Percentiles rank a stretch among this genome's conserved stretches.
Conservation (phyloP, 768 basidiomycete species). For the Auricularia cornea region DNA sequence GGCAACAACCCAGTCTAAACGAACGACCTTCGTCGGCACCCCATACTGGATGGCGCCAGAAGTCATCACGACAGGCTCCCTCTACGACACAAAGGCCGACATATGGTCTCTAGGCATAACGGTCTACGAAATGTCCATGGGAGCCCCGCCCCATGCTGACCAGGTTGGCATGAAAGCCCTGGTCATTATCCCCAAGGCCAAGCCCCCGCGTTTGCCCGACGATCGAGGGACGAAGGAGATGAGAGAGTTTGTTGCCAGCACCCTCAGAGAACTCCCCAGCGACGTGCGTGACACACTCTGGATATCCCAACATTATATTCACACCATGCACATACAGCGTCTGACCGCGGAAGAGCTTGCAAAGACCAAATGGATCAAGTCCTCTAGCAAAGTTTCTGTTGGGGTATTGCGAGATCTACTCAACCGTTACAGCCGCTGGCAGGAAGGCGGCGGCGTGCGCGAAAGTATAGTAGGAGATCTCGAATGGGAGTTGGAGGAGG, state of each 20-base stretch:
- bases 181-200: conserved; percentile 77
- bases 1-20: conserved; percentile 75
- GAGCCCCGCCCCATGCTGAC: conserved; percentile 89
- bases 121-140: conserved; percentile 92
- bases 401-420: conserved; percentile 74
- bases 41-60: conserved; percentile 99
- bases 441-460: conserved; percentile 56
- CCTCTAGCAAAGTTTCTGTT: conserved; percentile 55
- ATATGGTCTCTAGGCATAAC: conserved; percentile 98
- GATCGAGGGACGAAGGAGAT: conserved; percentile 75
- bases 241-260: conserved; percentile 77
- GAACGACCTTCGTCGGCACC: conserved; percentile 93
- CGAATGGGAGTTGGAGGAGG: conserved; percentile 62
- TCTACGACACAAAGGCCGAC: conserved; percentile 95
- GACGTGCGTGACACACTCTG: conserved; percentile 44
- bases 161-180: conserved; percentile 77
- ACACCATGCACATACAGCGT: conserved; percentile 42
- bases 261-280: conserved; percentile 69
- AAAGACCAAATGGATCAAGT: conserved; percentile 87
- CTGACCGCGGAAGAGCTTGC: conserved; percentile 80
- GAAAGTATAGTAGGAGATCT: conserved; percentile 68
- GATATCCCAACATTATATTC: neutral
- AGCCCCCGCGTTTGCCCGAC: conserved; percentile 74
- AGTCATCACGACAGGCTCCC: conserved; percentile 79
- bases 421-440: conserved; percentile 66